Evolutionary conservation across 768 basidiomycete genomes (phyloP).

Genomic region (Calocybe gangraenosa): DNA sequence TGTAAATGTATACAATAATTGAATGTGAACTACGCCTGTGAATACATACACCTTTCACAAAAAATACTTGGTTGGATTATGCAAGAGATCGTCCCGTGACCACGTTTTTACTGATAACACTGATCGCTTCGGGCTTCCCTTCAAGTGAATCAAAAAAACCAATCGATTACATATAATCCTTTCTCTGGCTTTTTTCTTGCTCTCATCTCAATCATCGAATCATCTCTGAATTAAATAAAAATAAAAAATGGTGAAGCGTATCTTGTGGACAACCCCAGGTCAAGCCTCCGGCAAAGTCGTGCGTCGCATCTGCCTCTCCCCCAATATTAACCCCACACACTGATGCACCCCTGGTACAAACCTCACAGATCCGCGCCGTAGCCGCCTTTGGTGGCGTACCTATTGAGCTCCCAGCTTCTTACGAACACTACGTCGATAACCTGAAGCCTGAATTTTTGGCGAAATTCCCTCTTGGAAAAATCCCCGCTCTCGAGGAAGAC

Average conservation of each 20-base stretch:
- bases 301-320: constrained; percentile 19
- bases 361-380: constrained; percentile 49
- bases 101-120: too few species aligned
- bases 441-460: constrained; percentile 61
- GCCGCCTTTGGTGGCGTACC: constrained; percentile 60
- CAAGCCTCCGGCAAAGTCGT: constrained; percentile 48
- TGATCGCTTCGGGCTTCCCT: too few species aligned
- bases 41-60: too few species aligned
- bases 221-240: too few species aligned
- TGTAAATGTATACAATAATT: too few species aligned
- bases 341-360: too few species aligned
- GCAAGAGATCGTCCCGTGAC: too few species aligned
- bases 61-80: too few species aligned
- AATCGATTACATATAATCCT: constrained; percentile 1
- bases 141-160: too few species aligned
- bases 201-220: constrained; percentile 19
- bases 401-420: constrained; percentile 47
- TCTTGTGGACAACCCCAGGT: constrained; percentile 49
- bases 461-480: constrained; percentile 81
- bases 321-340: too few species aligned
- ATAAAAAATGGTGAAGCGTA: constrained; percentile 50
- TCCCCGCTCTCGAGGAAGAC: constrained; percentile 75
- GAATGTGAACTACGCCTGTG: too few species aligned
- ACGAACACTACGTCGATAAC: constrained; percentile 64
- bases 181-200: not conserved